Evolutionary conservation across 208 protist genomes (phyloP).

Genomic region (Naegleria lovaniensis): DNA sequence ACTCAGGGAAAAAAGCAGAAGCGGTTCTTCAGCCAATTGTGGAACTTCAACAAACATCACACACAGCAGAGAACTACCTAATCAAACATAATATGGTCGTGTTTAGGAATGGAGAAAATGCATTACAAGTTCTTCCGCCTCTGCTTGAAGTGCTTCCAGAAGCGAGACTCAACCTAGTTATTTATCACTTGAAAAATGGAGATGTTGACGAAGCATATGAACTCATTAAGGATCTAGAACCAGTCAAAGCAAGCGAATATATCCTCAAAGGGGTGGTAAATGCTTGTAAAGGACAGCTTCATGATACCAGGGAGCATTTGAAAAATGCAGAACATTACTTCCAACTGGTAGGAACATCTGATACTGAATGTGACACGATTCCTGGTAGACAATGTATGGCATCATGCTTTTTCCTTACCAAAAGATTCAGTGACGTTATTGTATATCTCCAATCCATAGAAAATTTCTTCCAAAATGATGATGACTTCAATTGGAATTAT

Average conservation of each 20-base stretch:
- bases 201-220: slow-evolving; percentile 86
- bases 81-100: slow-evolving; percentile 93
- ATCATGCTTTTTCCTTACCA: slow-evolving; percentile 87
- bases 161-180: slow-evolving; percentile 89
- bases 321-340: slow-evolving; percentile 88
- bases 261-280: slow-evolving; percentile 89
- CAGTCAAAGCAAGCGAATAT: slow-evolving; percentile 82
- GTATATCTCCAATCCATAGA: slow-evolving; percentile 91
- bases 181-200: slow-evolving; percentile 88
- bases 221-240: slow-evolving; percentile 84
- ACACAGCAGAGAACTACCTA: slow-evolving; percentile 80
- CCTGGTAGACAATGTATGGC: slow-evolving; percentile 92
- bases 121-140: slow-evolving; percentile 83
- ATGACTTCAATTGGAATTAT: slow-evolving; percentile 80
- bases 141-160: slow-evolving; percentile 85
- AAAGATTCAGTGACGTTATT: slow-evolving; percentile 87
- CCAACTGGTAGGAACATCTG: slow-evolving; percentile 83
- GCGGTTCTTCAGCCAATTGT: slow-evolving; percentile 79
- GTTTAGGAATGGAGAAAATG: slow-evolving; percentile 88
- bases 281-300: slow-evolving; percentile 75
- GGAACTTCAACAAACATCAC: slow-evolving; percentile 71
- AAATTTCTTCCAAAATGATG: slow-evolving; percentile 86
- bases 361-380: slow-evolving; percentile 91
- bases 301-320: slow-evolving; percentile 77
- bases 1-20: slow-evolving; percentile 82